These are phyloP conservation scores for Fragilaria crotonensis DNA, from an alignment of 108 stramenopile species.

Conservation along the genomic window DNA sequence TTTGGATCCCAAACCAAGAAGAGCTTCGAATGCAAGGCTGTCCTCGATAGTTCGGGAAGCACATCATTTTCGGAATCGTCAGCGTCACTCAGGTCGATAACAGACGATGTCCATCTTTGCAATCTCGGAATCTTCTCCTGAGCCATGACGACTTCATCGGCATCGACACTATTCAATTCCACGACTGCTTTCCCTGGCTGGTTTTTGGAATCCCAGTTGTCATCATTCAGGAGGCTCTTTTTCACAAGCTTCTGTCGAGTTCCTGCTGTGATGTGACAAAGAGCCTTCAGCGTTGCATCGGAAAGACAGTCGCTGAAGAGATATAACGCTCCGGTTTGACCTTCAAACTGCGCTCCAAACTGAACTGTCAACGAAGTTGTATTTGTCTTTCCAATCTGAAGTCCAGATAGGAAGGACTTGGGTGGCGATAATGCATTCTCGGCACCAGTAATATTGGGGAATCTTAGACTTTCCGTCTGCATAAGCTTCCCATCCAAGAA, in stretches of 20 bases:
- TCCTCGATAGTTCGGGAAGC: conserved; percentile 18
- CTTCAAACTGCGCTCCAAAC: conserved; percentile 54
- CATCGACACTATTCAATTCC: conserved; percentile 14
- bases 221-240: background rate
- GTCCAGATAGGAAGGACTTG: background rate
- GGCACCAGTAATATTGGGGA: conserved; percentile 45
- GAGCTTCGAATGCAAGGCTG: conserved; percentile 48
- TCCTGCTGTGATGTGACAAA: conserved; percentile 46
- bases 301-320: conserved; percentile 60
- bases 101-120: conserved; percentile 4
- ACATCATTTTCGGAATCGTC: conserved; percentile 10
- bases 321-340: conserved; percentile 60
- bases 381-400: background rate
- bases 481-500: conserved; percentile 74
- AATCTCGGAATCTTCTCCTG: too few species aligned
- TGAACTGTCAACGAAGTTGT: conserved; percentile 17
- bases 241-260: background rate
- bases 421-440: too few species aligned
- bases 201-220: conserved; percentile 1
- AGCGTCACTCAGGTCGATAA: conserved; percentile 20
- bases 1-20: conserved; percentile 69
- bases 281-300: conserved; percentile 56
- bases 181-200: background rate
- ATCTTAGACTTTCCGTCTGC: conserved; percentile 45
- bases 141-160: conserved; percentile 30